Percentiles rank a stretch among this genome's conserved stretches.
Evolutionary conservation across 2,329 filamentous ascomycete species (phyloP).

Genomic region (Exophiala sp.): DNA sequence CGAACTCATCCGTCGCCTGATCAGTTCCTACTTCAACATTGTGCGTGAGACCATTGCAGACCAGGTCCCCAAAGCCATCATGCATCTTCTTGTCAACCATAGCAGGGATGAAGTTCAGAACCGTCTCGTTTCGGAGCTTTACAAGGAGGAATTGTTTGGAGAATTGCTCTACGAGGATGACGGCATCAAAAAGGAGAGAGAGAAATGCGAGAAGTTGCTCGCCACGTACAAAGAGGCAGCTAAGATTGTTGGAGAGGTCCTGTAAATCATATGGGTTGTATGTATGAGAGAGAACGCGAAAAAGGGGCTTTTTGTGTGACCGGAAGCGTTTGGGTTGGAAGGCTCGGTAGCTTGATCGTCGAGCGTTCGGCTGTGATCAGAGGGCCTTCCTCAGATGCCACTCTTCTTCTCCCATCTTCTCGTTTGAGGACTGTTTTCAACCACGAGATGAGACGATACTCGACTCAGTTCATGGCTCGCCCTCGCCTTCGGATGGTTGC

Average conservation of each 20-base stretch:
- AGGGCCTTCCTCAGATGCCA: too few species aligned
- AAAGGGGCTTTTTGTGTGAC: too few species aligned
- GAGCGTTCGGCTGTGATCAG: too few species aligned
- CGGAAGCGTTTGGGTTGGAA: too few species aligned
- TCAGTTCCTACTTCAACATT: slow-evolving; percentile 98
- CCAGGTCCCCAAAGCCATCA: slow-evolving; percentile 96
- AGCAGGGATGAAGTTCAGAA: slow-evolving; percentile 98
- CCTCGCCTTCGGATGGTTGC: too few species aligned
- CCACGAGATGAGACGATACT: too few species aligned
- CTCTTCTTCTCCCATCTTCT: too few species aligned
- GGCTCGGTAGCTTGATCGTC: too few species aligned
- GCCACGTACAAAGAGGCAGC: slow-evolving; percentile 95
- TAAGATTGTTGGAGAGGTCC: slow-evolving; percentile 94
- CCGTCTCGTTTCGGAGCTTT: slow-evolving; percentile 87
- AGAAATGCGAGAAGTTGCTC: slow-evolving; percentile 96
- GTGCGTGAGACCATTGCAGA: slow-evolving; percentile 98
- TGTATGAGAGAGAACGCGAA: too few species aligned
- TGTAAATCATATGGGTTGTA: slow-evolving; percentile 46
- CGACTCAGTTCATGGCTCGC: too few species aligned
- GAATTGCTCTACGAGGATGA: slow-evolving; percentile 97
- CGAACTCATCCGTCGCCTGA: slow-evolving; percentile 90
- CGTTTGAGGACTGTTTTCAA: too few species aligned
- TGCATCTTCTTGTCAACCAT: slow-evolving; percentile 97
- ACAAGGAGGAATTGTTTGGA: slow-evolving; percentile 84
- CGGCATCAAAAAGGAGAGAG: slow-evolving; percentile 90